Percentiles rank a stretch among this genome's conserved stretches.
Evolutionary conservation across 345 rosid species (phyloP).

Genomic region (Psidium friedrichsthalianum): DNA sequence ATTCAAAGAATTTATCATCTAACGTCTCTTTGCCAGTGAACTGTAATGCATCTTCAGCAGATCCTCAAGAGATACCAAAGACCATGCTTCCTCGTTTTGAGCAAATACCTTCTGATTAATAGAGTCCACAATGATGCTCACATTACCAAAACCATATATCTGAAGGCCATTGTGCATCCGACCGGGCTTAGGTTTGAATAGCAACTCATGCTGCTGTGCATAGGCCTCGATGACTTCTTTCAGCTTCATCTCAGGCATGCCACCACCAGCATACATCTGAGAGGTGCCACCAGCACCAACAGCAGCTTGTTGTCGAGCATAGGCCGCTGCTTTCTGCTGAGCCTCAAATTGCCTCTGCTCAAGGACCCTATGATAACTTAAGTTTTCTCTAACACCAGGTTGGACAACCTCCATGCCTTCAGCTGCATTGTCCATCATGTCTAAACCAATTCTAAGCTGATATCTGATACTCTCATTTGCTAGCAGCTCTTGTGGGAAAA

Average conservation of each 20-base stretch:
- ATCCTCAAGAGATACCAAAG: constrained; percentile 53
- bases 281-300: constrained; percentile 11
- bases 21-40: constrained; percentile 33
- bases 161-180: constrained; percentile 75
- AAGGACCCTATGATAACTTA: constrained; percentile 41
- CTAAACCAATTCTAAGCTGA: constrained; percentile 62
- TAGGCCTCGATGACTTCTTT: constrained; percentile 76
- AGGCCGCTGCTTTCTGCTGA: constrained; percentile 50
- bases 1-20: constrained; percentile 7
- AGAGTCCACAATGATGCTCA: constrained; percentile 59
- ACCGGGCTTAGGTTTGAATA: constrained; percentile 68
- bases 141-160: constrained; percentile 79
- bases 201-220: constrained; percentile 75
- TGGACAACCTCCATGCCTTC: constrained; percentile 64
- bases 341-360: constrained; percentile 65
- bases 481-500: constrained; percentile 71
- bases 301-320: constrained; percentile 31
- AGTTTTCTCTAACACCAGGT: constrained; percentile 63
- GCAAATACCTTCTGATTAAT: constrained; percentile 63
- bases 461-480: constrained; percentile 66
- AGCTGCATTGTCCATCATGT: constrained; percentile 72
- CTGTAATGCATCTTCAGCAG: constrained; percentile 64
- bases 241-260: constrained; percentile 38
- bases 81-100: constrained; percentile 64
- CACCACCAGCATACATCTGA: constrained; percentile 26